These are phyloP conservation scores for Gymnopilus junonius DNA, from an alignment of 768 basidiomycete genomes.

Conservation along the genomic window DNA sequence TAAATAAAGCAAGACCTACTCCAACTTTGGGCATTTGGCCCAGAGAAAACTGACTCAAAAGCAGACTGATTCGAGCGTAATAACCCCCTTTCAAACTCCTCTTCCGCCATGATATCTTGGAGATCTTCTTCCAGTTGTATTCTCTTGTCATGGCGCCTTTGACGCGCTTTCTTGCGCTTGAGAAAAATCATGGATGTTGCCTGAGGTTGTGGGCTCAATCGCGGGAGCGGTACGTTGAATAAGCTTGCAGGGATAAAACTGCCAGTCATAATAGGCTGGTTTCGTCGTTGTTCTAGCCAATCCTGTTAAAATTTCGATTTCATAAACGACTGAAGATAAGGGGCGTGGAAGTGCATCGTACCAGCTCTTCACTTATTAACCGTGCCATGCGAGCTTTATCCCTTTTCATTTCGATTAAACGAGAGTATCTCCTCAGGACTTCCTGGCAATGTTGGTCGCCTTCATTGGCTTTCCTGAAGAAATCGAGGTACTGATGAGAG, in stretches of 20 bases:
- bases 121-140: slow-evolving; percentile 33
- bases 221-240: slow-evolving; percentile 74
- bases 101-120: slow-evolving; percentile 38
- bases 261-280: slow-evolving; percentile 74
- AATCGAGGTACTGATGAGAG: slow-evolving; percentile 58
- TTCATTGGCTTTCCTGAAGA: slow-evolving; percentile 54
- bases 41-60: slow-evolving; percentile 24
- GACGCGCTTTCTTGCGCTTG: slow-evolving; percentile 40
- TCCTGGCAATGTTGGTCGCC: slow-evolving; percentile 53
- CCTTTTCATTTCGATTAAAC: slow-evolving; percentile 54
- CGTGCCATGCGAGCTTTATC: slow-evolving; percentile 52
- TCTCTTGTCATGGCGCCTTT: slow-evolving; percentile 45
- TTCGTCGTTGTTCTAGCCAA: slow-evolving; percentile 56
- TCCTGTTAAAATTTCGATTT: slow-evolving; percentile 41
- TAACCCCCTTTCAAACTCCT: slow-evolving; percentile 38
- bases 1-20: slow-evolving; percentile 36
- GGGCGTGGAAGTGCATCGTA: slow-evolving; percentile 31
- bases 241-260: slow-evolving; percentile 65
- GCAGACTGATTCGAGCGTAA: not conserved
- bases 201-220: slow-evolving; percentile 78
- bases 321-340: not conserved
- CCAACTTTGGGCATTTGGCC: slow-evolving; percentile 34
- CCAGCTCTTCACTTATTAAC: slow-evolving; percentile 55
- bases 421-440: slow-evolving; percentile 61
- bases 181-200: slow-evolving; percentile 74